These are phyloP conservation scores for Annulohypoxylon maeteangense DNA, from an alignment of 495 filamentous ascomycete genomes.

Conservation along the genomic window DNA sequence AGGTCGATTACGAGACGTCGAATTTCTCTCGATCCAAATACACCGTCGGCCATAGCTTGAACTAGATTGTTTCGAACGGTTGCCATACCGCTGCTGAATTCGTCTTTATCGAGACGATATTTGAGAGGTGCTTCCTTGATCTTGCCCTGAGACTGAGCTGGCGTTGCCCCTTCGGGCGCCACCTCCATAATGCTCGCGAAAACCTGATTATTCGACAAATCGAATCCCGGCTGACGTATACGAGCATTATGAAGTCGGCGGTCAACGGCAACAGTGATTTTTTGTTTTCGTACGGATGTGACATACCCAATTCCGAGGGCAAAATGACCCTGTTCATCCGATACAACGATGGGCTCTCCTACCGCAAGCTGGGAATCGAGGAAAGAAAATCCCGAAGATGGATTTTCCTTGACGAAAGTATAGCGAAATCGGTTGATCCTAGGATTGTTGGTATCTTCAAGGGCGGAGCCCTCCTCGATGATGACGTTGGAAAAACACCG, in stretches of 20 bases:
- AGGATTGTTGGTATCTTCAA: slow-evolving; percentile 69
- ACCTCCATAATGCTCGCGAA: slow-evolving; percentile 95
- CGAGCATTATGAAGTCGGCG: slow-evolving; percentile 86
- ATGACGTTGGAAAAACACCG: slow-evolving; percentile 72
- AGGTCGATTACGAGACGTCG: slow-evolving; percentile 81
- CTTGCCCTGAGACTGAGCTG: slow-evolving; percentile 60
- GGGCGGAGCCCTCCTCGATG: slow-evolving; percentile 78
- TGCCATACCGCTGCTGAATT: slow-evolving; percentile 98
- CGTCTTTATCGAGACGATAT: slow-evolving; percentile 95
- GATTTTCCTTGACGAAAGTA: slow-evolving; percentile 75
- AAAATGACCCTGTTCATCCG: slow-evolving; percentile 93
- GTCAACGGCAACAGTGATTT: slow-evolving; percentile 89
- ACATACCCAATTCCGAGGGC: slow-evolving; percentile 93
- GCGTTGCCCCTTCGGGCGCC: slow-evolving; percentile 60
- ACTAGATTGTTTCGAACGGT: slow-evolving; percentile 92
- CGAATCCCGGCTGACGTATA: slow-evolving; percentile 76
- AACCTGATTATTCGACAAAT: slow-evolving; percentile 78
- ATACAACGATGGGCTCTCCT: slow-evolving; percentile 95
- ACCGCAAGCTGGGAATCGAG: slow-evolving; percentile 87
- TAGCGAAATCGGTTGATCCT: slow-evolving; percentile 95
- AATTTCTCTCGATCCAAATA: slow-evolving; percentile 75
- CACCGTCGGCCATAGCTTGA: slow-evolving; percentile 84
- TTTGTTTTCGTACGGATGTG: slow-evolving; percentile 73
- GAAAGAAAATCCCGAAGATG: slow-evolving; percentile 75
- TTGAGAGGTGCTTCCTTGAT: slow-evolving; percentile 65